A percentile compares a stretch with the other conserved stretches of the same genome.
phyloP scores from a whole-genome alignment of 768 basidiomycete genomes.

The Psilocybe cyanescens region DNA sequence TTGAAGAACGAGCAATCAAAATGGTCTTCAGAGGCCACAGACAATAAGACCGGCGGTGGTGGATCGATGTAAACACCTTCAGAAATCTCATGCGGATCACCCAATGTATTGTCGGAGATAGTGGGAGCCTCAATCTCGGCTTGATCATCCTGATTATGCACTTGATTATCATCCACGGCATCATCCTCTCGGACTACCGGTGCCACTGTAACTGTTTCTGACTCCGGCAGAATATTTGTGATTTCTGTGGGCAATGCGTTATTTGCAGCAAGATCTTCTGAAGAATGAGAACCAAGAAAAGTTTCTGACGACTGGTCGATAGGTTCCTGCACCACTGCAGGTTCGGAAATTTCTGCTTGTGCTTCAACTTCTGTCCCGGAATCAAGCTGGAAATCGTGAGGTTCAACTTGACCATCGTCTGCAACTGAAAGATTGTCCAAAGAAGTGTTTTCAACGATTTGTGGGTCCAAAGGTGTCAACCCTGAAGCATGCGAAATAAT shows the following conservation, averaged over 20 bases:
- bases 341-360: background rate
- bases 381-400: background rate
- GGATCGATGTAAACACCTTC: constrained; percentile 77
- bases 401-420: background rate
- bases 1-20: constrained; percentile 60
- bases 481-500: background rate
- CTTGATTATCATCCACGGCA: background rate
- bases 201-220: background rate
- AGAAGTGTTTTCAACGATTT: background rate
- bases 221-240: background rate
- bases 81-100: constrained; percentile 61
- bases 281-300: background rate
- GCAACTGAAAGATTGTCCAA: background rate
- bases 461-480: background rate
- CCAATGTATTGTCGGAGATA: constrained; percentile 20
- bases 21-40: constrained; percentile 41
- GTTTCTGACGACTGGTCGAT: background rate
- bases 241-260: background rate
- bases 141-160: background rate
- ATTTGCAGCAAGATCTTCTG: background rate
- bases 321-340: background rate
- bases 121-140: background rate
- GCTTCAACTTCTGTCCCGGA: background rate
- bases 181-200: background rate
- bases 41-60: constrained; percentile 69